These are phyloP conservation scores for Rehmannia glutinosa DNA, from an alignment of 257 asterid genomes.

Conservation along the genomic window DNA sequence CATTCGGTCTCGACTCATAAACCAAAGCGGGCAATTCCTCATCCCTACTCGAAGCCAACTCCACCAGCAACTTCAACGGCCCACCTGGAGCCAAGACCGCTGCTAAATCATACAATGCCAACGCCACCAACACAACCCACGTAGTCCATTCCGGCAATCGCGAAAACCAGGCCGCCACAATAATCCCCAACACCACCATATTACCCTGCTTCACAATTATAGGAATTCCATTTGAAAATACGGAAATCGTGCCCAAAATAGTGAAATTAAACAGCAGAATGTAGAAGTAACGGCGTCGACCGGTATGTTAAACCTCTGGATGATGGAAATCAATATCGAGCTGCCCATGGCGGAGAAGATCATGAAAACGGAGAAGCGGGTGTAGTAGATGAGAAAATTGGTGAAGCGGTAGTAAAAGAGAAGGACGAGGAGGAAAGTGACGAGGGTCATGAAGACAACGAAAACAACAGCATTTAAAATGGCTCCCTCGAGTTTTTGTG, in stretches of 20 bases:
- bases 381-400: conserved; percentile 70
- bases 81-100: conserved; percentile 97
- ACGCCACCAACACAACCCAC: conserved; percentile 81
- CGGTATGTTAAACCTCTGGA: conserved; percentile 66
- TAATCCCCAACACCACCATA: conserved; percentile 77
- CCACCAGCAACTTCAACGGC: conserved; percentile 86
- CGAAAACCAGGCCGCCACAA: conserved; percentile 90
- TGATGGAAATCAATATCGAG: conserved; percentile 56
- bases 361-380: conserved; percentile 74
- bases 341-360: conserved; percentile 82
- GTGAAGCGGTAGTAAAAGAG: conserved; percentile 90
- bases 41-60: conserved; percentile 75
- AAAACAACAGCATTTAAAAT: conserved; percentile 75
- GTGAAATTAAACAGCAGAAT: conserved; percentile 64
- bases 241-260: conserved; percentile 67
- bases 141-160: conserved; percentile 96
- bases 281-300: conserved; percentile 59
- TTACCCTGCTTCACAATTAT: conserved; percentile 71
- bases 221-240: conserved; percentile 71
- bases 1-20: conserved; percentile 79
- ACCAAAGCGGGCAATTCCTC: conserved; percentile 94
- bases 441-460: conserved; percentile 57
- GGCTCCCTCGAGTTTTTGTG: conserved; percentile 80
- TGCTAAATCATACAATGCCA: conserved; percentile 83
- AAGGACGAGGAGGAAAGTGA: conserved; percentile 73